Percentiles rank a stretch among this genome's conserved stretches.
phyloP scores from a whole-genome alignment of 2,329 filamentous ascomycete genomes.

The Diaporthe vaccinii region DNA sequence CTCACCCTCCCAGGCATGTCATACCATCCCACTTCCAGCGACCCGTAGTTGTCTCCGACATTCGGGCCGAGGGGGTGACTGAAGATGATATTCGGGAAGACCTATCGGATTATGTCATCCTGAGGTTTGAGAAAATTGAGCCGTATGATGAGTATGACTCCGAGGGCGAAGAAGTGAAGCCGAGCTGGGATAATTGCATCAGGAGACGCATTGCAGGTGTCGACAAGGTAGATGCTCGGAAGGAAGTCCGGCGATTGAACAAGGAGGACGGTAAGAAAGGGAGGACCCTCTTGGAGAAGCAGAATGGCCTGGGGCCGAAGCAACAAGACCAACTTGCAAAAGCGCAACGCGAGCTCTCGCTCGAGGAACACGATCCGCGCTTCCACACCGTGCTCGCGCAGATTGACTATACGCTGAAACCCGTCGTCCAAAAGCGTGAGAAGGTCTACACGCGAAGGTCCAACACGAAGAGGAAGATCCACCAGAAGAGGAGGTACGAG shows the following conservation, averaged over 20 bases:
- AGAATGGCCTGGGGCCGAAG: conserved; percentile 47
- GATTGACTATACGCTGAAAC: conserved; percentile 55
- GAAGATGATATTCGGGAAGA: conserved; percentile 54
- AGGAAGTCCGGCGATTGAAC: conserved; percentile 55
- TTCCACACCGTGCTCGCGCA: conserved; percentile 60
- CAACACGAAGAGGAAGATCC: conserved; percentile 45
- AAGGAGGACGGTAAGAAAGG: conserved; percentile 56
- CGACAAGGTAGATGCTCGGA: conserved; percentile 53
- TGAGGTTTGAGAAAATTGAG: conserved; percentile 57
- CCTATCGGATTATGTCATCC: conserved; percentile 57
- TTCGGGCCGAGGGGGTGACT: conserved; percentile 53
- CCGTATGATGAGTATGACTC: conserved; percentile 52
- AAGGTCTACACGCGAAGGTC: conserved; percentile 34
- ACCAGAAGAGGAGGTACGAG: conserved; percentile 51
- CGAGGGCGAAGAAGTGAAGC: conserved; percentile 50
- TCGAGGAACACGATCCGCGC: conserved; percentile 52
- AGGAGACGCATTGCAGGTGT: conserved; percentile 52
- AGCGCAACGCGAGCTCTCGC: conserved; percentile 52
- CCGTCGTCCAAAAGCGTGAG: conserved; percentile 19
- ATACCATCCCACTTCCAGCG: conserved; percentile 35
- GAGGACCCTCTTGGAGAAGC: conserved; percentile 36
- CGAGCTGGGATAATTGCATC: conserved; percentile 58
- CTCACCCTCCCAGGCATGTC: conserved; percentile 30
- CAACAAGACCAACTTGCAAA: conserved; percentile 60
- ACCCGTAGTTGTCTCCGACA: conserved; percentile 51